These are phyloP conservation scores for Venturia nashicola DNA, from an alignment of 2,329 filamentous ascomycete genomes.

Conservation along the genomic window DNA sequence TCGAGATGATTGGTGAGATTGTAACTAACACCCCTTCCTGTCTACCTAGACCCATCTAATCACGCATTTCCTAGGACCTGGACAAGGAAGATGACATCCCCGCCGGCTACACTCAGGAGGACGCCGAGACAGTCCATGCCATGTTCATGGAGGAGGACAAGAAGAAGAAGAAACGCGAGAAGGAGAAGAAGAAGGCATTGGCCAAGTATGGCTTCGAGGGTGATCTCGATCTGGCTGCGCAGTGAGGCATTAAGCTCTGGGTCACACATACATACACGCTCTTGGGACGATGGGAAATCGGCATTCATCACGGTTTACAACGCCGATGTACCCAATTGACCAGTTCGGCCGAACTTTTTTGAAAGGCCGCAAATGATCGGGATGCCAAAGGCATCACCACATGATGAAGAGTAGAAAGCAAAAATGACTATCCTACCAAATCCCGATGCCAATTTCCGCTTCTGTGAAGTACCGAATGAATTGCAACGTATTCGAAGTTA, in stretches of 20 bases:
- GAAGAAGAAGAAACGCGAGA: slow-evolving; percentile 60
- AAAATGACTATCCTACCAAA: neutral
- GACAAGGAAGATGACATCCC: slow-evolving; percentile 89
- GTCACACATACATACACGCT: neutral
- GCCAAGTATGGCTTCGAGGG: slow-evolving; percentile 9
- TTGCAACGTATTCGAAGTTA: no score
- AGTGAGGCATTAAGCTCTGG: neutral
- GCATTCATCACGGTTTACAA: neutral
- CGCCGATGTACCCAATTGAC: neutral
- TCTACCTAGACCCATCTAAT: neutral
- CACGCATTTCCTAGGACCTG: slow-evolving; percentile 48
- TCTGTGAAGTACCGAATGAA: no score
- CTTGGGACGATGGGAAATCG: neutral
- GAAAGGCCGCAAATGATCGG: neutral
- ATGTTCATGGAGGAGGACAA: slow-evolving; percentile 61
- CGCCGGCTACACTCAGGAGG: slow-evolving; percentile 51
- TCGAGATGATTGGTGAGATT: slow-evolving; percentile 89
- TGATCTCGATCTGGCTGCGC: slow-evolving; percentile 4
- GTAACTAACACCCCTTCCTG: slow-evolving; percentile 14
- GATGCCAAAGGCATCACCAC: neutral
- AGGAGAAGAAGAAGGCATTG: slow-evolving; percentile 24
- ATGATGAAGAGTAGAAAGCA: neutral
- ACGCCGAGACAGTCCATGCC: slow-evolving; percentile 56
- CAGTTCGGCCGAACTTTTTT: neutral
- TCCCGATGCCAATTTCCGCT: no score